These are phyloP conservation scores for Cryptosporidium sp. DNA, from an alignment of 169 alveolate genomes.

Conservation along the genomic window DNA sequence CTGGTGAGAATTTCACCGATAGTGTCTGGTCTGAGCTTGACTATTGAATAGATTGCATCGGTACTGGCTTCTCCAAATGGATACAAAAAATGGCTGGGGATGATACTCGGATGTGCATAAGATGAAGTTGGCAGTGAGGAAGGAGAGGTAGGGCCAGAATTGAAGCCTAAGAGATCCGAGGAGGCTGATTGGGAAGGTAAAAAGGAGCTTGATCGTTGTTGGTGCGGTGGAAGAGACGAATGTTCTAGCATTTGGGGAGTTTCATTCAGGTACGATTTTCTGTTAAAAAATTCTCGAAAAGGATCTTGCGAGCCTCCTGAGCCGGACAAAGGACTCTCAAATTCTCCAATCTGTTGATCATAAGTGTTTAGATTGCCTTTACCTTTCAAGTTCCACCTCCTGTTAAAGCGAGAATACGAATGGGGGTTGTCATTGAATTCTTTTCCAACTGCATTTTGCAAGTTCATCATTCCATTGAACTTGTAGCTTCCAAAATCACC, in stretches of 20 bases:
- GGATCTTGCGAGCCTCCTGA: neutral
- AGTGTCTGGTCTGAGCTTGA: conserved; percentile 65
- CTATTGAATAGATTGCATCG: conserved; percentile 33
- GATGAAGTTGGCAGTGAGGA: neutral
- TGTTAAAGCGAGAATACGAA: neutral
- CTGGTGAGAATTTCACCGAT: conserved; percentile 62
- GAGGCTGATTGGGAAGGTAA: neutral
- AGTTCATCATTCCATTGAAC: neutral
- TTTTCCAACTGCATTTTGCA: neutral
- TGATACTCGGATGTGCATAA: neutral
- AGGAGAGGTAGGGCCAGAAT: neutral
- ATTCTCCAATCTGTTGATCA: neutral
- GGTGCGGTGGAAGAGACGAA: neutral
- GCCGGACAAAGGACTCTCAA: neutral
- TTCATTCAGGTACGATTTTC: neutral
- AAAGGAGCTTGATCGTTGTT: neutral
- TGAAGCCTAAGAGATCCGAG: neutral
- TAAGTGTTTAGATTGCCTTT: too few relatives aligned
- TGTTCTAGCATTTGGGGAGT: neutral
- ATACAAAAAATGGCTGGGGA: conserved; percentile 19
- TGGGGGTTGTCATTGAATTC: neutral
- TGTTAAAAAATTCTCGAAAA: too few relatives aligned
- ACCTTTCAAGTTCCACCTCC: too few relatives aligned
- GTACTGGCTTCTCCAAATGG: conserved; percentile 71
- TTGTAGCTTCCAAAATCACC: neutral